A percentile compares a stretch with the other conserved stretches of the same genome.
Evolutionary conservation across 176 grass and related monocot species (phyloP).

Genomic region (Calamus simplicifolius): DNA sequence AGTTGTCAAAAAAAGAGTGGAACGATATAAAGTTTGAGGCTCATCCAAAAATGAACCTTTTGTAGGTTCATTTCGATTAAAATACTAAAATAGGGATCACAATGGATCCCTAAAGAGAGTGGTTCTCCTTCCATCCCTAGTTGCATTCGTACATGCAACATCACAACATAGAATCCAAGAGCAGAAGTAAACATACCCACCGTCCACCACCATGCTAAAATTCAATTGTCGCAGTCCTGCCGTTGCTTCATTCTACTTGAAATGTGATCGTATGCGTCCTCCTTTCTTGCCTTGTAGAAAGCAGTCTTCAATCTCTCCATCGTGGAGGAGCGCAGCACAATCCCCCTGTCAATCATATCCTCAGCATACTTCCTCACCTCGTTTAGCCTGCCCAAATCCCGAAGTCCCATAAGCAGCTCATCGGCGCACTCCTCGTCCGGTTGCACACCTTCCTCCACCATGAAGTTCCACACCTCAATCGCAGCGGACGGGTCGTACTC

Average conservation of each 20-base stretch:
- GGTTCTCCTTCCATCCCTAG: too few relatives aligned
- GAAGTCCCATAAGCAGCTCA: conserved; percentile 52
- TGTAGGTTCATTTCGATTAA: too few relatives aligned
- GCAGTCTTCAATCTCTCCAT: conserved; percentile 56
- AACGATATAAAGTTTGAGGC: too few relatives aligned
- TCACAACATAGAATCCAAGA: too few relatives aligned
- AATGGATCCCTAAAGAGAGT: too few relatives aligned
- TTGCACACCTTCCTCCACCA: conserved; percentile 36
- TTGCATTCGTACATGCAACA: too few relatives aligned
- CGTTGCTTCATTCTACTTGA: conserved; percentile 36
- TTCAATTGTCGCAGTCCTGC: conserved; percentile 12
- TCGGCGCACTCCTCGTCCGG: conserved; percentile 47
- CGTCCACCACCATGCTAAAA: too few relatives aligned
- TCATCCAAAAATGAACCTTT: too few relatives aligned
- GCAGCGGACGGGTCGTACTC: conserved; percentile 64
- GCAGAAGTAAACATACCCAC: too few relatives aligned
- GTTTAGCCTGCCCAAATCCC: conserved; percentile 38
- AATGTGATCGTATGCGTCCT: conserved; percentile 28
- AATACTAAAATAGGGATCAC: too few relatives aligned
- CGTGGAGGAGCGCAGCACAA: conserved; percentile 38
- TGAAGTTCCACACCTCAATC: conserved; percentile 45
- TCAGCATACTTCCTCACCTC: conserved; percentile 42
- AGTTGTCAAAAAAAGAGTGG: too few relatives aligned
- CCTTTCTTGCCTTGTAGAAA: conserved; percentile 37
- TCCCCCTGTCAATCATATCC: conserved; percentile 50